A percentile compares a stretch with the other conserved stretches of the same genome.
phyloP scores from a whole-genome alignment of 768 basidiomycete genomes.

The Collybia mongolica region DNA sequence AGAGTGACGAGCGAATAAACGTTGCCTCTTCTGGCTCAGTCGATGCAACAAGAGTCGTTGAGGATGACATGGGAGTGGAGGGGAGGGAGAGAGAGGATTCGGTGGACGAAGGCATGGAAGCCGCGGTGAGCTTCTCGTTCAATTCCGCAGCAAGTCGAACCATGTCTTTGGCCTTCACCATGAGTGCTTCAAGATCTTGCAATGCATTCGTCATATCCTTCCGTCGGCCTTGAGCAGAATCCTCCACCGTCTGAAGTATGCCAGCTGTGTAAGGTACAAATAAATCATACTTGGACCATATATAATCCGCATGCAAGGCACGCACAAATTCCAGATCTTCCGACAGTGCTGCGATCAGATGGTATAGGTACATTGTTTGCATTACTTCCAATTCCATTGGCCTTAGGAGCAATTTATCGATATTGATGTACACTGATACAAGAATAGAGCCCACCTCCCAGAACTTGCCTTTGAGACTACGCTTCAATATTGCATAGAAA shows the following conservation, averaged over 20 bases:
- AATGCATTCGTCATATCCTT: constrained; percentile 74
- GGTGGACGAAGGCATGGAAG: constrained; percentile 14
- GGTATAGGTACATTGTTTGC: no score
- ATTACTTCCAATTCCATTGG: constrained; percentile 12
- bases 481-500: constrained; percentile 77
- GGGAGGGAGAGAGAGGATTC: constrained; percentile 23
- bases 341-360: constrained; percentile 6
- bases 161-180: constrained; percentile 92
- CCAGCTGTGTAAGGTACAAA: constrained; percentile 33
- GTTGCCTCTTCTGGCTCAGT: constrained; percentile 80
- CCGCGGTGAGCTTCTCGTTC: constrained; percentile 72
- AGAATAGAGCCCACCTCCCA: constrained; percentile 58
- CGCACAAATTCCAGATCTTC: constrained; percentile 53
- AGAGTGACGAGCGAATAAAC: constrained; percentile 85
- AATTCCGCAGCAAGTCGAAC: constrained; percentile 86
- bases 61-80: constrained; percentile 13
- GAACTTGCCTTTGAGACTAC: constrained; percentile 63
- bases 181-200: constrained; percentile 85
- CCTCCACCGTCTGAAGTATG: constrained; percentile 75
- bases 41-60: constrained; percentile 29
- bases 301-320: constrained; percentile 7
- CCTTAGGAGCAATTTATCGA: constrained; percentile 8
- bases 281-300: neutral
- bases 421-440: neutral
- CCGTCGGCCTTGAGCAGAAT: constrained; percentile 59